Percentiles rank a stretch among this genome's conserved stretches.
phyloP scores from a whole-genome alignment of 2,329 filamentous ascomycete species.

The Aphanoascus verrucosus region DNA sequence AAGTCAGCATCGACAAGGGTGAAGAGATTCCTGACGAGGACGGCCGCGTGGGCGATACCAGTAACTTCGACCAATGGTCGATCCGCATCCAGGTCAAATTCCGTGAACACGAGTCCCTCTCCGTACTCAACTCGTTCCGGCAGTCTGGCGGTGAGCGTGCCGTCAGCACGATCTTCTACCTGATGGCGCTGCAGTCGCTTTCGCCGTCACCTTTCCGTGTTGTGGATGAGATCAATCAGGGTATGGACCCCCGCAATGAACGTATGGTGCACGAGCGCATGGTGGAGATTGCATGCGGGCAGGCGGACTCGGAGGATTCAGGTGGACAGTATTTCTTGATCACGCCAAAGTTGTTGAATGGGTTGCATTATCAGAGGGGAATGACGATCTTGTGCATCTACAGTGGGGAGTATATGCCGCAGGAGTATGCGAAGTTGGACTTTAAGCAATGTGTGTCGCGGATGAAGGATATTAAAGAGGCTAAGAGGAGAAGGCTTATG shows the following conservation, averaged over 20 bases:
- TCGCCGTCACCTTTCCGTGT: slow-evolving; percentile 93
- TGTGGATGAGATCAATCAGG: slow-evolving; percentile 98
- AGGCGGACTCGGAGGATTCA: slow-evolving; percentile 44
- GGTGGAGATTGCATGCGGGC: slow-evolving; percentile 82
- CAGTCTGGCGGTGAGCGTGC: slow-evolving; percentile 94
- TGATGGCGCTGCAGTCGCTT: slow-evolving; percentile 92
- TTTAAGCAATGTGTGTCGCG: slow-evolving; percentile 28
- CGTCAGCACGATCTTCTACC: slow-evolving; percentile 95
- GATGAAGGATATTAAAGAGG: slow-evolving; percentile 25
- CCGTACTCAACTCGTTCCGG: slow-evolving; percentile 77
- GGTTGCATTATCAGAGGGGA: slow-evolving; percentile 71
- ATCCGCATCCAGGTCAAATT: slow-evolving; percentile 94
- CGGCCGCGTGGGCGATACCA: slow-evolving; percentile 29
- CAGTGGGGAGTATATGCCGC: slow-evolving; percentile 58
- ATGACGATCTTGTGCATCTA: slow-evolving; percentile 95
- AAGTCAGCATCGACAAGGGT: slow-evolving; percentile 74
- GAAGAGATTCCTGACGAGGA: slow-evolving; percentile 27
- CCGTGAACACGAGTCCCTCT: slow-evolving; percentile 72
- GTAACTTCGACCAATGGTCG: slow-evolving; percentile 89
- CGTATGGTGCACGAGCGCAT: slow-evolving; percentile 96
- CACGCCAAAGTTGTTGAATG: slow-evolving; percentile 84
- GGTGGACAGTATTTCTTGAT: slow-evolving; percentile 83
- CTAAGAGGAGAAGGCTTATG: slow-evolving; percentile 3
- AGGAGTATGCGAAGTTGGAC: slow-evolving; percentile 29
- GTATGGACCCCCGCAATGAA: slow-evolving; percentile 98